Evolutionary conservation across 108 stramenopile genomes (phyloP), one percentile per base, ranked within the genome.

Genomic region (Nitzschia sp.): DNA sequence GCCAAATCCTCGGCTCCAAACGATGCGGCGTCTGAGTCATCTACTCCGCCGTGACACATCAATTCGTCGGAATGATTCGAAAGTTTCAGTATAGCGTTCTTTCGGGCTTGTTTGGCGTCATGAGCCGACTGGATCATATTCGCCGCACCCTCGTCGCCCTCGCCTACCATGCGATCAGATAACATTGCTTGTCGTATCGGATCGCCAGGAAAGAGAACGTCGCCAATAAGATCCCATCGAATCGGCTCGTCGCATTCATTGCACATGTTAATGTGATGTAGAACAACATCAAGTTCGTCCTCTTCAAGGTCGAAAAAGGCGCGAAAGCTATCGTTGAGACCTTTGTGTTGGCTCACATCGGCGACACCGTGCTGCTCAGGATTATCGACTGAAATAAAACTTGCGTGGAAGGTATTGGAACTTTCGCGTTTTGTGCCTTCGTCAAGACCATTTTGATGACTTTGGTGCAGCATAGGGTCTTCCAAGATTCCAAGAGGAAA

Each of bases 161-260:
- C 13, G 13, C 13, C 38, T 13, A 42, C 9, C 38, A 42, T 42
- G 13, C 38, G 38, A 13, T 17, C 49, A 51, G 49, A 51, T 19
- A 59, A 33, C 28, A 59, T 17, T 1, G 13, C 28, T n/a, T 59
- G 57, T 8, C 57, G 57, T 21, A n/a, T 21, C 18, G 57, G 2
- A 33, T 59, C 57, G 1, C 57, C 57, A 15, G 57, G 57, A 32
- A 33, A 59, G 21, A 59, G 33, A 31, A 59, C 26, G 13, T 59
- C 57, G 32, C 57, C 57, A 2, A 59, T 59, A 29, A 59, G 21
- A 34, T 59, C 57, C 57, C 57, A 59, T 15, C 57, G 57, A 33
- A 59, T 59, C 1, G 57, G 57, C 13, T 33, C 57, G 0, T 18
- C 57, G 18, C 17, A 18, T 59, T 33, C 57, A 19, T 18, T 30